Percentiles rank a stretch among this genome's conserved stretches.
These are phyloP conservation scores for Penicillium lividum DNA, from an alignment of 495 filamentous ascomycete genomes.

Conservation along the genomic window DNA sequence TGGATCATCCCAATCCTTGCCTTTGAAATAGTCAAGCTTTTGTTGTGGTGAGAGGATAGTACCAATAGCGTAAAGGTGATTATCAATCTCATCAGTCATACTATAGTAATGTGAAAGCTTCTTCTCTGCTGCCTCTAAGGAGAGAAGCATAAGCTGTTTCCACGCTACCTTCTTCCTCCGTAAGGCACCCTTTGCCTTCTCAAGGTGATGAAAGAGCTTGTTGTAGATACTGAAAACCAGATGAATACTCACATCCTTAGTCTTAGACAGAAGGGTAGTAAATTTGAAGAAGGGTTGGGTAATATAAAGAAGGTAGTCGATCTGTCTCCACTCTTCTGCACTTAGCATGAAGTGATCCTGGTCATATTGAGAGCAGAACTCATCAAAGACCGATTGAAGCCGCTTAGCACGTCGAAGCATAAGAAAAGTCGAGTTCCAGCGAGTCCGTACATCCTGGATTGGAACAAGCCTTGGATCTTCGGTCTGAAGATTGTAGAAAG, in stretches of 20 bases:
- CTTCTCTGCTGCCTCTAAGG: no score
- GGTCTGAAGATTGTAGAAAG: constrained; percentile 2
- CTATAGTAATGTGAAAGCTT: no score
- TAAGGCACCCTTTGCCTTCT: no score
- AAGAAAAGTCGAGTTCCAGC: constrained; percentile 13
- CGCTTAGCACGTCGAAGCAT: constrained; percentile 22
- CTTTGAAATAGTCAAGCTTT: no score
- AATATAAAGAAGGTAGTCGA: constrained; percentile 27
- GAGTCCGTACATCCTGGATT: constrained; percentile 24
- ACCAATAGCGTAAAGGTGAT: no score
- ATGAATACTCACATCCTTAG: constrained; percentile 20
- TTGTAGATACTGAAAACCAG: constrained; percentile 24
- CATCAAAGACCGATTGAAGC: constrained; percentile 13
- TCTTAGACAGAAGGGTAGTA: constrained; percentile 14
- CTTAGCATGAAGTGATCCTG: constrained; percentile 11
- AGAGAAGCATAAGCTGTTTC: no score
- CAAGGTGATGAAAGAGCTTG: constrained; percentile 13
- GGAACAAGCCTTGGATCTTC: constrained; percentile 16
- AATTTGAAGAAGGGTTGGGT: constrained; percentile 17
- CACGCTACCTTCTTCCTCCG: no score
- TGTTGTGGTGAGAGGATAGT: no score
- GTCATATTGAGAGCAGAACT: constrained; percentile 16
- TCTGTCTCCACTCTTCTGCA: constrained; percentile 19
- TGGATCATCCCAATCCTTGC: no score
- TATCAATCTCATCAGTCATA: no score